Evolutionary conservation across 805 yeast genomes (phyloP).

Genomic region (Clavispora carvajalis): DNA sequence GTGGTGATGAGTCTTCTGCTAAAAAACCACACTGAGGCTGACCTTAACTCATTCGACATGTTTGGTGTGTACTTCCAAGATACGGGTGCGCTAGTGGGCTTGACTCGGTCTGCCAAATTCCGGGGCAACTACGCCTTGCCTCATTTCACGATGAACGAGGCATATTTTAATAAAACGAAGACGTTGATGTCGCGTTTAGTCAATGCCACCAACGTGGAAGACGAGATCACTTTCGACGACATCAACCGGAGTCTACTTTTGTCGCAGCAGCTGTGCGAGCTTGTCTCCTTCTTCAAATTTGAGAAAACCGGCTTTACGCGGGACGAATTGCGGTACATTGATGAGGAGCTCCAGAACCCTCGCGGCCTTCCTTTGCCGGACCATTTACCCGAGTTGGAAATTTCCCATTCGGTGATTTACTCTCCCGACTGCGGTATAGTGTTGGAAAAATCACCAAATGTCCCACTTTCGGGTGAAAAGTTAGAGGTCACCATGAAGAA

Average conservation of each 20-base stretch:
- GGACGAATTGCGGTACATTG: slow-evolving; percentile 55
- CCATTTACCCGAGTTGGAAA: slow-evolving; percentile 48
- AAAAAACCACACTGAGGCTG: slow-evolving; percentile 42
- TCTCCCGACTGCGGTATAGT: slow-evolving; percentile 86
- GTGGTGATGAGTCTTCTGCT: slow-evolving; percentile 27
- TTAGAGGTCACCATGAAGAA: slow-evolving; percentile 39
- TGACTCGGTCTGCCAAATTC: slow-evolving; percentile 61
- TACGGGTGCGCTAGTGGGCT: slow-evolving; percentile 55
- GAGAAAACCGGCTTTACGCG: slow-evolving; percentile 52
- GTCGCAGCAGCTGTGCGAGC: slow-evolving; percentile 57
- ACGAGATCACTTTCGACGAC: slow-evolving; percentile 33
- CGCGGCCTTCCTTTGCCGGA: slow-evolving; percentile 67
- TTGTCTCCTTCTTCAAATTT: slow-evolving; percentile 60
- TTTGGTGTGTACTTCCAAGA: slow-evolving; percentile 63
- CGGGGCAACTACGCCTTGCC: slow-evolving; percentile 58
- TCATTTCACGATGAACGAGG: slow-evolving; percentile 42
- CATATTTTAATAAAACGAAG: slow-evolving; percentile 41
- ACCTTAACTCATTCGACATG: slow-evolving; percentile 46
- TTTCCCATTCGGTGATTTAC: slow-evolving; percentile 58
- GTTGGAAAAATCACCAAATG: slow-evolving; percentile 22
- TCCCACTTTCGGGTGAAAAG: slow-evolving; percentile 47
- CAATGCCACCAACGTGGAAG: slow-evolving; percentile 37
- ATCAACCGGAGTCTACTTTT: slow-evolving; percentile 31
- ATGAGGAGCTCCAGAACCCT: slow-evolving; percentile 67
- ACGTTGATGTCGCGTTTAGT: slow-evolving; percentile 39